Evolutionary conservation across 2,329 filamentous ascomycete species (phyloP), one percentile per base, ranked within the genome.

Genomic region (Cadophora sp.): DNA sequence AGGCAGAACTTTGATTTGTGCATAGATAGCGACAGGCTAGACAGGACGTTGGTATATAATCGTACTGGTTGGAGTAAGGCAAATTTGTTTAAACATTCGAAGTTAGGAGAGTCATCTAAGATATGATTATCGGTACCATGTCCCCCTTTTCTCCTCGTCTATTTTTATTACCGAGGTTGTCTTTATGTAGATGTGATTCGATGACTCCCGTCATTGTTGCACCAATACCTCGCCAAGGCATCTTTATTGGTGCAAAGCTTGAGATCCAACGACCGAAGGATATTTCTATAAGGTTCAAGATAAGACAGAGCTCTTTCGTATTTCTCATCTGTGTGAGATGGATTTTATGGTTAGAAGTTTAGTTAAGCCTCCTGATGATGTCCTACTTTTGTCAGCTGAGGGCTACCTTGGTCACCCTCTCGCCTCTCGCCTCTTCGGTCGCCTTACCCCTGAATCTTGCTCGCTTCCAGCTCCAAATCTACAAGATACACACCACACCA

Each of bases 361-460:
- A 56, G n/a, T 56, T 41, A 8, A 56, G 33, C 53, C 53, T 56
- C 53, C 41, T 56, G 50, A 33, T 20, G 53, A 39, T 20, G 4
- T 39, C 33, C 2, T 39, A 56, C 30, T 22, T 39, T 30, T 20
- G 53, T 56, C 39, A 18, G 33, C 53, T 39, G n/a, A 22, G 50
- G 50, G 50, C 5, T 45, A 20, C n/a, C n/a, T n/a, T n/a, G n/a
- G n/a, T n/a, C n/a, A n/a, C n/a, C n/a, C n/a, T n/a, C n/a, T 24
- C n/a, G 39, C 16, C 43, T 36, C 27, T 30, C 27, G 30, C n/a
- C 33, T n/a, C 33, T 33, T 39, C 16, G 30, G 51, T 55, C 51
- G 36, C 51, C 18, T 56, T 39, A 56, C 53, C 53, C 27, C 53
- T 22, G 18, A 41, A 36, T 55, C n/a, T 36, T 3, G n/a, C 30